phyloP scores from a whole-genome alignment of 257 asterid genomes.

The Galeopsis tetrahit region DNA sequence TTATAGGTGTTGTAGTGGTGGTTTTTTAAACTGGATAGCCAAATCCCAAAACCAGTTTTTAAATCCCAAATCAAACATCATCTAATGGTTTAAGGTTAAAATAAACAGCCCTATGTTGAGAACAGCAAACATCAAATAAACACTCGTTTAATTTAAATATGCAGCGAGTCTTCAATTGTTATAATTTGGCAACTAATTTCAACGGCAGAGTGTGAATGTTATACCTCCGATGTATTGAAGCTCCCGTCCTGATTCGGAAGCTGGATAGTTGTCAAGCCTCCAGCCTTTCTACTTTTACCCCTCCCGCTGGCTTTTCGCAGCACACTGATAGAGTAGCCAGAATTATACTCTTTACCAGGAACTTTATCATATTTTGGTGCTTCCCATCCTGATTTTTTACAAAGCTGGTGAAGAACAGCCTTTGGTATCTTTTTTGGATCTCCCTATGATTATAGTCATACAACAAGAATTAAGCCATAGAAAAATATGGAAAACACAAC shows the following conservation, averaged over 20 bases:
- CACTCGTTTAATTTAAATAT: background rate
- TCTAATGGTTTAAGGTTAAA: constrained; percentile 6
- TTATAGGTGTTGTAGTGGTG: no score
- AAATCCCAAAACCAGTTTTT: no score
- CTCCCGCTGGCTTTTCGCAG: constrained; percentile 95
- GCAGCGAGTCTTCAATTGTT: background rate
- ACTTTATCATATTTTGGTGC: constrained; percentile 86
- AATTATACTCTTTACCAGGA: constrained; percentile 50
- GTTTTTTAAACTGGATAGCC: no score
- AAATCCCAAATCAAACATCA: background rate
- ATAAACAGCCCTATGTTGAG: background rate
- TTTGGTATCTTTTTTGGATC: constrained; percentile 86
- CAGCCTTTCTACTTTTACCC: constrained; percentile 97
- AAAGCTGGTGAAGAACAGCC: constrained; percentile 98
- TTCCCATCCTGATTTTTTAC: constrained; percentile 97
- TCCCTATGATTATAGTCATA: constrained; percentile 57
- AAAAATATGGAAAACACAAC: constrained; percentile 18
- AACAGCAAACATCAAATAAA: constrained; percentile 17
- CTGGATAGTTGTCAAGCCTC: constrained; percentile 81
- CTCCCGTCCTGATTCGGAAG: constrained; percentile 68
- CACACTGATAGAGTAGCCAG: constrained; percentile 71
- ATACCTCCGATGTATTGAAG: constrained; percentile 73
- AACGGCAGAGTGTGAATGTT: constrained; percentile 25
- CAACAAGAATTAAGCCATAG: constrained; percentile 29
- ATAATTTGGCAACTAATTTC: constrained; percentile 26